Evolutionary conservation across 345 rosid genomes (phyloP).

Genomic region (Sisymbrium altissimum): DNA sequence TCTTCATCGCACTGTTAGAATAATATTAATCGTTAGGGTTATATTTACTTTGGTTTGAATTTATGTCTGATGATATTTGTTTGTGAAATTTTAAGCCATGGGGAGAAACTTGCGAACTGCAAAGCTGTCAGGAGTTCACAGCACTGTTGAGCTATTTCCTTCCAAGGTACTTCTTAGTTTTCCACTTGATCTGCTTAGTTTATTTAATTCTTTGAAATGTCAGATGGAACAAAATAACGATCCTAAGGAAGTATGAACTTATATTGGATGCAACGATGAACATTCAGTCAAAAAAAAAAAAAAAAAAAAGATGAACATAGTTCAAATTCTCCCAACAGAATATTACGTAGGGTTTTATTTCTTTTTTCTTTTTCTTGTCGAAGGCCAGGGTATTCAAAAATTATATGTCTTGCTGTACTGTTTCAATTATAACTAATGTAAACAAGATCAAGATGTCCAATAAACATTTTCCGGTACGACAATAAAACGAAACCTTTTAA

Average conservation of each 20-base stretch:
- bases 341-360: background rate
- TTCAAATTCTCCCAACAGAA: background rate
- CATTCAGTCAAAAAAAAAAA: too few relatives aligned
- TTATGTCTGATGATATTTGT: background rate
- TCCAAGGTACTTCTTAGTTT: constrained; percentile 10
- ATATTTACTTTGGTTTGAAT: background rate
- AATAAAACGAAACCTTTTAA: background rate
- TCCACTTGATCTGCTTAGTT: background rate
- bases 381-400: background rate
- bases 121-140: constrained; percentile 5
- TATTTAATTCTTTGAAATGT: background rate
- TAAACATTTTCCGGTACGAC: background rate
- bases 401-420: too few relatives aligned
- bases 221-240: background rate
- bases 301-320: background rate
- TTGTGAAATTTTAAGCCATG: constrained; percentile 16
- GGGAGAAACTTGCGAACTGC: constrained; percentile 26
- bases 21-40: background rate
- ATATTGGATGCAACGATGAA: background rate
- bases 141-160: background rate
- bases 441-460: background rate
- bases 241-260: background rate
- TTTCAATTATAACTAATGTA: background rate
- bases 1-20: background rate
- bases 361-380: background rate